Base-by-base conservation (phyloP, 768 basidiomycete genomes). In the Podaxis sp. region DNA sequence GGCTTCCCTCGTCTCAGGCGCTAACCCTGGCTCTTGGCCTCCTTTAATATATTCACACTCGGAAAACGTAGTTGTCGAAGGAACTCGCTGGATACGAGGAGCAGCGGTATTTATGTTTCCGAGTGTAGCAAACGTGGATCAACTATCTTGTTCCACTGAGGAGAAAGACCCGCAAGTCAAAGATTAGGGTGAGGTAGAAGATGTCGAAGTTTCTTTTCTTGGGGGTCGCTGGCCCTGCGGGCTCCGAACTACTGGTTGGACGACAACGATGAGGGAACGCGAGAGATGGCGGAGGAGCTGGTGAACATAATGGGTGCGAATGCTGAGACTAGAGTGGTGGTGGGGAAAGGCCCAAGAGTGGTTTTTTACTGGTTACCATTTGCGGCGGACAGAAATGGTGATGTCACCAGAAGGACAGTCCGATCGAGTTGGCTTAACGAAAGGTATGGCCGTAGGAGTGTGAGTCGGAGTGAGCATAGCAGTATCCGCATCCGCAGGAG, bases 41-140 rank as follows among this genome's bases (percentile, higher is more conserved):
- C 18, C 18, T 7, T 18, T 18, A 9, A 9, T 9, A 18, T 44
- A 14, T 44, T 16, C 16, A 9, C 18, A 44, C 18, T 44, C 42
- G 42, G 42, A 44, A 44, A 44, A 16, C 42, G 42, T 44, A 44
- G 18, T 3, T 44, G 6, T 9, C 9, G 14, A 5, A 14, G 4
- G 18, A 5, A 44, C 16, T n/a, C 5, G 18, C 6, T 44, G 3
- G 32, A 32, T 7, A 7, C 2, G 25, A 40, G 4, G 23, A n/a
- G 13, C 11, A 21, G 21, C n/a, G 42, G 21, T 60, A 52, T 25
- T 53, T 60, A 3, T 23, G 44, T 42, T 56, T 57, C 6, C 64
- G 64, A 2, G 59, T 63, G 21, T 53, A 59, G 28, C 64, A 65
- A 0, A 62, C 62, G 25, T 60, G 47, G 35, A 61, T 50, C 4